Percentiles rank a stretch among this genome's conserved stretches.
Evolutionary conservation across 768 basidiomycete genomes (phyloP).

Genomic region (Trametes maxima): DNA sequence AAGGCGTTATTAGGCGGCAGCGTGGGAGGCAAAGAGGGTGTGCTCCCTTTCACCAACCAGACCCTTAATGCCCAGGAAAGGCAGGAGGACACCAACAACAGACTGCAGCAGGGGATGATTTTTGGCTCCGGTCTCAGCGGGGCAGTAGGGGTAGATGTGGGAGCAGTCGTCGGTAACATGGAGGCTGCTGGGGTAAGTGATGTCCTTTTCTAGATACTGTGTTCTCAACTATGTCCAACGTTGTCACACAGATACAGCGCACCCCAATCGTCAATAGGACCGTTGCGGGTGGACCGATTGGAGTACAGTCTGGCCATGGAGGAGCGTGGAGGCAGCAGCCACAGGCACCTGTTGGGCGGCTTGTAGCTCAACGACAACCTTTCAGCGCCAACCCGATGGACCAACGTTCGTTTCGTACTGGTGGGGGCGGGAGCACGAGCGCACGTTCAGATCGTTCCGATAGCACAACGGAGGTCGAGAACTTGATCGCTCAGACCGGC

Average conservation of each 20-base stretch:
- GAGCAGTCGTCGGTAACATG: slow-evolving; percentile 64
- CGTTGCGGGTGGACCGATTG: slow-evolving; percentile 25
- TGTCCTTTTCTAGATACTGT: neutral
- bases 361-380: slow-evolving; percentile 48
- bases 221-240: neutral
- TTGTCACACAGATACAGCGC: slow-evolving; percentile 58
- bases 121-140: slow-evolving; percentile 31
- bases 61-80: slow-evolving; percentile 15
- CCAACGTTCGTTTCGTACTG: slow-evolving; percentile 31
- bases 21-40: slow-evolving; percentile 13
- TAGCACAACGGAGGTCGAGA: slow-evolving; percentile 75
- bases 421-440: slow-evolving; percentile 19
- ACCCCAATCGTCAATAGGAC: slow-evolving; percentile 64
- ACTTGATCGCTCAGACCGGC: slow-evolving; percentile 45
- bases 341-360: slow-evolving; percentile 35
- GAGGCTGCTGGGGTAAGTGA: slow-evolving; percentile 59
- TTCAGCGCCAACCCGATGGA: slow-evolving; percentile 21
- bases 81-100: slow-evolving; percentile 9
- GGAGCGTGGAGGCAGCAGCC: slow-evolving; percentile 32
- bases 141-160: slow-evolving; percentile 45
- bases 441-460: slow-evolving; percentile 42
- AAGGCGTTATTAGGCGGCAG: slow-evolving; percentile 65
- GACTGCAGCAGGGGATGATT: slow-evolving; percentile 24
- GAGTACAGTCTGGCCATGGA: slow-evolving; percentile 24
- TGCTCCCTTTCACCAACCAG: slow-evolving; percentile 19